Percentiles rank a stretch among this genome's conserved stretches.
phyloP scores from a whole-genome alignment of 495 filamentous ascomycete species.

The Aspergillus bertholletiae region DNA sequence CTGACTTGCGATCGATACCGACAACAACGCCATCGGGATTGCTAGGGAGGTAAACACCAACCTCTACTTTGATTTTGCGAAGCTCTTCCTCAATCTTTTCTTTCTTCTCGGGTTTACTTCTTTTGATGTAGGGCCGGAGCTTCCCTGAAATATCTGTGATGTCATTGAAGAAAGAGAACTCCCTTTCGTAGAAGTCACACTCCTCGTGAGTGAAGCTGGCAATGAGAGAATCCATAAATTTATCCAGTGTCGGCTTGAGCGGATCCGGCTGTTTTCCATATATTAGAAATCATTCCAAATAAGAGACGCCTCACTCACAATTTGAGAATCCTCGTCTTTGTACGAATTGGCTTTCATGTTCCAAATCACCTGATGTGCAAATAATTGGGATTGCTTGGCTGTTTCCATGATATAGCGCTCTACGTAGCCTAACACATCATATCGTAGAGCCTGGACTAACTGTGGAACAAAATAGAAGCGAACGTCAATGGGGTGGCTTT shows the following conservation, averaged over 20 bases:
- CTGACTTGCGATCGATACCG: slow-evolving; percentile 95
- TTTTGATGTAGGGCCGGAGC: slow-evolving; percentile 88
- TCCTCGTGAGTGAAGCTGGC: slow-evolving; percentile 76
- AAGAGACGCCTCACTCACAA: slow-evolving; percentile 53
- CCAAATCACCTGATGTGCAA: slow-evolving; percentile 99
- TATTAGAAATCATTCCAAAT: slow-evolving; percentile 27
- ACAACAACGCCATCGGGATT: slow-evolving; percentile 97
- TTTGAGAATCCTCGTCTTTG: slow-evolving; percentile 89
- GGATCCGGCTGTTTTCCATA: slow-evolving; percentile 67
- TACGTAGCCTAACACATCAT: slow-evolving; percentile 91
- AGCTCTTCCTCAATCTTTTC: slow-evolving; percentile 98
- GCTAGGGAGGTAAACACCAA: slow-evolving; percentile 94
- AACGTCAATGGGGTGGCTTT: slow-evolving; percentile 89
- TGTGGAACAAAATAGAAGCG: slow-evolving; percentile 99
- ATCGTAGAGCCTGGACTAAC: slow-evolving; percentile 93
- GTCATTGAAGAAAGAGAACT: slow-evolving; percentile 97
- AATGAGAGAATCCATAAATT: slow-evolving; percentile 80
- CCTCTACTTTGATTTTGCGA: slow-evolving; percentile 91
- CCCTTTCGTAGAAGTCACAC: slow-evolving; percentile 83
- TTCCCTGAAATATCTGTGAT: slow-evolving; percentile 94
- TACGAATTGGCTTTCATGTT: slow-evolving; percentile 99
- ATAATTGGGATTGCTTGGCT: slow-evolving; percentile 90
- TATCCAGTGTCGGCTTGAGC: slow-evolving; percentile 89
- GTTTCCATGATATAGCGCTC: slow-evolving; percentile 96
- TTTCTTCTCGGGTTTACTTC: slow-evolving; percentile 93